A percentile compares a stretch with the other conserved stretches of the same genome.
Conservation (phyloP, 768 basidiomycete species). For the Thelephora aurantiotincta region DNA sequence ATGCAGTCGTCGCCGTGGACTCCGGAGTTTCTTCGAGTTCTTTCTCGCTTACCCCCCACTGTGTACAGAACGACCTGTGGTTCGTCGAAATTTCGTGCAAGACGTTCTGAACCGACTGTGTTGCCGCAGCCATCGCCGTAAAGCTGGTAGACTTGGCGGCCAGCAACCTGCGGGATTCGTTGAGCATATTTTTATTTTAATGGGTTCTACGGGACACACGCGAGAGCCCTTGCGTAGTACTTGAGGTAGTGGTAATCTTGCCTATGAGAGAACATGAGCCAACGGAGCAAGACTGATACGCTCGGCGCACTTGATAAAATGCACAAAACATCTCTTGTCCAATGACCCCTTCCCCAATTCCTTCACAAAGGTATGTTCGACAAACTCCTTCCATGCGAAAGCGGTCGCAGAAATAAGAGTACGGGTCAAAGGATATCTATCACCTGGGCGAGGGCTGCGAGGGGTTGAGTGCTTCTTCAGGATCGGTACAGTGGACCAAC, state of each 20-base stretch:
- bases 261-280: constrained; percentile 20
- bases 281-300: not conserved
- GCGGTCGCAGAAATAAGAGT: constrained; percentile 45
- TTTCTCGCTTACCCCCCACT: constrained; percentile 49
- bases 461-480: not conserved
- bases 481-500: not conserved
- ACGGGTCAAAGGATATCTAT: constrained; percentile 57
- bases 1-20: constrained; percentile 62
- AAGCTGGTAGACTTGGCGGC: constrained; percentile 66
- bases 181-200: not conserved
- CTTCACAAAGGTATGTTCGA: constrained; percentile 75
- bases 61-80: constrained; percentile 56
- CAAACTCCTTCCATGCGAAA: constrained; percentile 54
- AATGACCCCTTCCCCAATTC: constrained; percentile 65
- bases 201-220: constrained; percentile 23
- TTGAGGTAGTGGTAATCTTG: constrained; percentile 75
- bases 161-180: constrained; percentile 36
- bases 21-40: constrained; percentile 54
- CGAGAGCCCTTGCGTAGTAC: constrained; percentile 77
- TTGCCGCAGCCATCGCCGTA: constrained; percentile 44
- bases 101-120: constrained; percentile 48
- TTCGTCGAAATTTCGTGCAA: constrained; percentile 49
- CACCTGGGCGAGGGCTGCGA: constrained; percentile 36
- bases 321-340: constrained; percentile 47
- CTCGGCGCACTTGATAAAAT: constrained; percentile 64